Evolutionary conservation across 2,329 filamentous ascomycete genomes (phyloP).

Genomic region (Scedosporium dehoogii): DNA sequence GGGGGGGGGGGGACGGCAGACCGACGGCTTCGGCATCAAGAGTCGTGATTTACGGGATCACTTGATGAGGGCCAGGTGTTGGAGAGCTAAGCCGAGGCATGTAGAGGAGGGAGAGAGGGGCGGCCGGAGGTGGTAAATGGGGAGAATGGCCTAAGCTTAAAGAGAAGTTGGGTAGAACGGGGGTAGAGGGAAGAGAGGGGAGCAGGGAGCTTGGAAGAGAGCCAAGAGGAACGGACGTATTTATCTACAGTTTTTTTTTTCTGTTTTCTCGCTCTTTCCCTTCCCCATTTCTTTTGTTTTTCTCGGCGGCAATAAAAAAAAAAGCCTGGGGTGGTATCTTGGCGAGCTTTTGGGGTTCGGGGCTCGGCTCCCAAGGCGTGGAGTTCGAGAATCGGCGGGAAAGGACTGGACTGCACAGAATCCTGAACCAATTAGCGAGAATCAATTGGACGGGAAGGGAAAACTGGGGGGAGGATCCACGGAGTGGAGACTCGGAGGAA

Average conservation of each 20-base stretch:
- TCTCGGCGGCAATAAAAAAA: neutral
- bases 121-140: too few species aligned
- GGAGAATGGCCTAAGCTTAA: neutral
- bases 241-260: neutral
- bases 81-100: neutral
- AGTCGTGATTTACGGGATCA: neutral
- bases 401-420: neutral
- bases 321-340: too few species aligned
- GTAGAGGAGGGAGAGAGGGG: neutral
- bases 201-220: neutral
- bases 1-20: neutral
- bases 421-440: neutral
- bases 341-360: neutral
- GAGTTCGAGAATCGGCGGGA: neutral
- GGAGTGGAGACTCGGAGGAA: neutral
- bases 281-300: neutral
- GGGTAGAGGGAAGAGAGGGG: neutral
- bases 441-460: conserved; percentile 1
- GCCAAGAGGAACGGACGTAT: neutral
- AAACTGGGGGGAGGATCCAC: neutral
- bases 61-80: neutral
- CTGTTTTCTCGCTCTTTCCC: neutral
- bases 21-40: neutral
- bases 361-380: neutral
- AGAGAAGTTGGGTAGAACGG: neutral